phyloP scores from a whole-genome alignment of 257 asterid species.

The Gentiana macrophylla region DNA sequence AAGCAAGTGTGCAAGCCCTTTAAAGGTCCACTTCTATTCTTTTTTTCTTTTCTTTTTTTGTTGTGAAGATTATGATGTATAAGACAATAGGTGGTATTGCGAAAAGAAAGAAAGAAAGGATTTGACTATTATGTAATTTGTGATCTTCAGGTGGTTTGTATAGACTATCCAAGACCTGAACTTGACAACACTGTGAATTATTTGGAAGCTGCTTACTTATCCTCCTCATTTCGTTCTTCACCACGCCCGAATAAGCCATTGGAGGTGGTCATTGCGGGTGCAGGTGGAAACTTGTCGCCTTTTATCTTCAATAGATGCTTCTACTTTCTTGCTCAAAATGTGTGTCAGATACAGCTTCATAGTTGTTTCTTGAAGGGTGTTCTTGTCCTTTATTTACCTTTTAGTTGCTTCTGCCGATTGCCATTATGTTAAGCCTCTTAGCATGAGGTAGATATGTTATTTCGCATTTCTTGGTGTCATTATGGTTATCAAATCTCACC shows the following conservation, averaged over 20 bases:
- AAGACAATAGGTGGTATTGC: not conserved
- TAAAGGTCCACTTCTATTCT: slow-evolving; percentile 41
- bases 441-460: not conserved
- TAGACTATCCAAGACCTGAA: slow-evolving; percentile 86
- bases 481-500: not conserved
- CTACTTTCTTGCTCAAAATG: not conserved
- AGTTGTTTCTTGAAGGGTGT: not conserved
- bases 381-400: not conserved
- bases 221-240: slow-evolving; percentile 54
- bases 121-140: not conserved
- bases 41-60: slow-evolving; percentile 4
- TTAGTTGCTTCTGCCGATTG: not conserved
- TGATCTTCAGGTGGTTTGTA: slow-evolving; percentile 62
- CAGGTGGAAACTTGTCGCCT: slow-evolving; percentile 38
- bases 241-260: slow-evolving; percentile 72
- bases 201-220: slow-evolving; percentile 80
- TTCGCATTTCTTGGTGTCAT: not conserved
- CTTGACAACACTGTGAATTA: slow-evolving; percentile 67
- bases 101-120: not conserved
- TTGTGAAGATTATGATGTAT: slow-evolving; percentile 5
- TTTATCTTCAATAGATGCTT: not conserved
- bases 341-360: too few relatives aligned
- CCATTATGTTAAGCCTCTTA: not conserved
- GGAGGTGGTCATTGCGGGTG: slow-evolving; percentile 87
- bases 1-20: slow-evolving; percentile 21